Evolutionary conservation across 805 yeast genomes (phyloP), one percentile per base, ranked within the genome.

Genomic region (Metschnikowia lachancei): DNA sequence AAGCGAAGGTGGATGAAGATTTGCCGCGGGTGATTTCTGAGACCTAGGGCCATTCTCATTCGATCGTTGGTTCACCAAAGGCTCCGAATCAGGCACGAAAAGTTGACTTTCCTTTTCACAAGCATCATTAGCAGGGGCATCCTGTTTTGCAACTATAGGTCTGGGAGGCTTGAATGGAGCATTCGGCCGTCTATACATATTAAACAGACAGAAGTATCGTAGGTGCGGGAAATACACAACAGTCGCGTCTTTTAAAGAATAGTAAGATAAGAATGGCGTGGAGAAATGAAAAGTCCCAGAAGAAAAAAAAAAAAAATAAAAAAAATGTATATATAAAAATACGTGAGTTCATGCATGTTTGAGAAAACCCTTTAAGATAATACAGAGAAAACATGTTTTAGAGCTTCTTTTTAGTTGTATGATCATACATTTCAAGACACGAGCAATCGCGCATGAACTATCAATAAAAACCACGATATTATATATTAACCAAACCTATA

Each of bases 101-200:
- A 44, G 43, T 7, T 18, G 32, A 13, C 18, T 20, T 4, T 39
- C 33, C 5, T 30, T 22, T 16, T 39, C 30, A 16, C 13, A 14
- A 14, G 36, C n/a, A 30, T 13, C 36, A 5, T 14, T 11, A 1
- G 30, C 4, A n/a, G 36, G 17, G 20, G 10, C 22, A 3, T 17
- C n/a, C 16, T 22, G 20, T 17, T 36, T 33, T 12, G 17, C 13
- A 10, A 12, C 19, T 20, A 55, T 19, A 24, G 50, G 53, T 18
- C 80, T 57, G 6, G 82, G 83, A 9, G 81, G 76, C 53, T 71
- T 79, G 63, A 79, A 79, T 1, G 82, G 82, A 36, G 77, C 76
- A 50, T 75, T 71, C 26, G 57, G 53, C 10, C 59, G 50, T 45
- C 46, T 49, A 38, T 54, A 57, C 63, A 59, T 59, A 36, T 30